Percentiles rank a stretch among this genome's conserved stretches.
Evolutionary conservation across 768 basidiomycete genomes (phyloP).

Genomic region (Xerocomellus amylosporus): DNA sequence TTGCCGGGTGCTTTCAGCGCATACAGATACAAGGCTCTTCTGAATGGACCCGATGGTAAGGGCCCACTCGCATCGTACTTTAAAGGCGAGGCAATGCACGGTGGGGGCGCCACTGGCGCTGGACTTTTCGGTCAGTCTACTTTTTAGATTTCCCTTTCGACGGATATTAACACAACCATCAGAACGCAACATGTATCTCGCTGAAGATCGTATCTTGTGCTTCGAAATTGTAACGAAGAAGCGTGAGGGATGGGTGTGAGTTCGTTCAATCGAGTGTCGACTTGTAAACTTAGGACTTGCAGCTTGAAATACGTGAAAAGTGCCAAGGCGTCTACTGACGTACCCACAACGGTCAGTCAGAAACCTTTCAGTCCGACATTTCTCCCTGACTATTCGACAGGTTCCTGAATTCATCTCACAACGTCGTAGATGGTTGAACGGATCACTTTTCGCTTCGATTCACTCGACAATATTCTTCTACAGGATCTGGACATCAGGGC

Average conservation of each 20-base stretch:
- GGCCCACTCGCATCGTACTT: conserved; percentile 93
- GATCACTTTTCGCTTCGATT: conserved; percentile 89
- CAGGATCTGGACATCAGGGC: conserved; percentile 90
- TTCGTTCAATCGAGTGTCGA: conserved; percentile 13
- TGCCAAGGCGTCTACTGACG: conserved; percentile 95
- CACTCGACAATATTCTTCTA: conserved; percentile 89
- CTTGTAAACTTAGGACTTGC: conserved; percentile 3
- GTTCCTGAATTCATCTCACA: conserved; percentile 95
- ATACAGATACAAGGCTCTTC: conserved; percentile 83
- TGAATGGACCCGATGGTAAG: conserved; percentile 82
- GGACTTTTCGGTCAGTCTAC: conserved; percentile 55
- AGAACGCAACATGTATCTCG: conserved; percentile 90
- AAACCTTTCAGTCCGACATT: neutral
- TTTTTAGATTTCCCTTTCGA: neutral
- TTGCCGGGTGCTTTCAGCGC: conserved; percentile 92
- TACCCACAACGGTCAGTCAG: conserved; percentile 66
- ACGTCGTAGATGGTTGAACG: conserved; percentile 84
- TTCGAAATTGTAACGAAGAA: conserved; percentile 94
- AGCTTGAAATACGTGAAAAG: conserved; percentile 88
- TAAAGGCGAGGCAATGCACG: conserved; percentile 88
- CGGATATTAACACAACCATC: conserved; percentile 4
- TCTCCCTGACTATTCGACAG: conserved; percentile 26
- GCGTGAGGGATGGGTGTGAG: conserved; percentile 75
- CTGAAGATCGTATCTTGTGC: conserved; percentile 87
- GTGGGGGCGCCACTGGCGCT: conserved; percentile 52